Conservation (phyloP, 345 rosid species). For the Eucalyptus polybractea region DNA sequence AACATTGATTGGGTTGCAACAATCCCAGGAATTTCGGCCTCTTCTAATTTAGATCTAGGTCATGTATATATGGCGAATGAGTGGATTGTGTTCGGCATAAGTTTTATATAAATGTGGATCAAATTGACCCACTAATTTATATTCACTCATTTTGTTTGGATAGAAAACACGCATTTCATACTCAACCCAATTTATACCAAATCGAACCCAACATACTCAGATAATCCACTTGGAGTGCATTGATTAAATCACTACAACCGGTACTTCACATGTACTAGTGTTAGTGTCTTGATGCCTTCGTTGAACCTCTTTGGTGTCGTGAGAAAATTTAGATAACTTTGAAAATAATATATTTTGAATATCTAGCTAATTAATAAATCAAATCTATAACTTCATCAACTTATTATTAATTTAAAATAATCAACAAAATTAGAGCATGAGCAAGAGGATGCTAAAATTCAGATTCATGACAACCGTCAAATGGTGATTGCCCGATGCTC, state of each 20-base stretch:
- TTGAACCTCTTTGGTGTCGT: fast-evolving
- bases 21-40: too few relatives aligned
- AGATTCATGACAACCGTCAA: neutral
- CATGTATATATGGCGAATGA: too few relatives aligned
- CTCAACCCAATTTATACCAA: neutral
- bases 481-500: neutral
- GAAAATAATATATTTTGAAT: fast-evolving
- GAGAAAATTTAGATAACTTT: neutral
- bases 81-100: neutral
- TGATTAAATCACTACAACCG: neutral
- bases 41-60: neutral
- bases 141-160: neutral
- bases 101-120: neutral
- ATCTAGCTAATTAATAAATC: neutral
- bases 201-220: neutral
- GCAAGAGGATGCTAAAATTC: neutral
- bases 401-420: neutral
- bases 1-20: too few relatives aligned
- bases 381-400: neutral
- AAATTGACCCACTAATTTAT: neutral
- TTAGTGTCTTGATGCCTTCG: neutral
- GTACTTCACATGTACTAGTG: neutral
- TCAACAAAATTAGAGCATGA: neutral
- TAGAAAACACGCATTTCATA: neutral
- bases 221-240: neutral